These are phyloP conservation scores for Hibiscus tridactylites DNA, from an alignment of 345 rosid species.

Conservation along the genomic window DNA sequence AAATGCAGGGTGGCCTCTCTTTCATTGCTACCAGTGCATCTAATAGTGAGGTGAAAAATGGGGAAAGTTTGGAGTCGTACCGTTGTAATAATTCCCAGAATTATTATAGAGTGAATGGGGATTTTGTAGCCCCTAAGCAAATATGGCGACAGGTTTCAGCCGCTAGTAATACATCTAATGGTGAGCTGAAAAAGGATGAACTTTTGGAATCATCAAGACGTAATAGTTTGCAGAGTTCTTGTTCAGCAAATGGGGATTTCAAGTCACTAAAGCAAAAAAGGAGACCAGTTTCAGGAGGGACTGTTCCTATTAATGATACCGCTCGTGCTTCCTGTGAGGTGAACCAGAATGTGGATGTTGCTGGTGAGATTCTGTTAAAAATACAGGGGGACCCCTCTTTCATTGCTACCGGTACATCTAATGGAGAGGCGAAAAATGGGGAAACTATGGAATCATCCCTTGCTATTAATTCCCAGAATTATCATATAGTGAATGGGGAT, in stretches of 20 bases:
- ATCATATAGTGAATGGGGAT: not conserved
- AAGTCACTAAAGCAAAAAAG: not conserved
- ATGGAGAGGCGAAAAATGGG: constrained; percentile 5
- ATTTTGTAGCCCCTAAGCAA: constrained; percentile 23
- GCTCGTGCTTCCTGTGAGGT: no score
- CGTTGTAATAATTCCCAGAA: not conserved
- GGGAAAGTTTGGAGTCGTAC: constrained; percentile 14
- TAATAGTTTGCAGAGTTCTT: not conserved
- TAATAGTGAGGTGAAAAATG: constrained; percentile 2
- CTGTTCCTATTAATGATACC: no score
- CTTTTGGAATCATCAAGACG: not conserved
- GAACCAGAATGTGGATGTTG: no score
- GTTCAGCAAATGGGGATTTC: not conserved
- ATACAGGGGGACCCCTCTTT: constrained; percentile 1
- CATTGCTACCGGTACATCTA: constrained; percentile 10
- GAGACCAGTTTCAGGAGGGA: not conserved
- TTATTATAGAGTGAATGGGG: constrained; percentile 19
- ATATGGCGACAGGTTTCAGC: not conserved
- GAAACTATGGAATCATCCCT: constrained; percentile 12
- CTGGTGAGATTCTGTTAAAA: no score
- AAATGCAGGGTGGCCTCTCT: constrained; percentile 15
- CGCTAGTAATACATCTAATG: not conserved
- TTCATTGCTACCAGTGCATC: constrained; percentile 14
- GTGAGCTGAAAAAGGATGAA: not conserved
- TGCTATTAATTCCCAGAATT: constrained; percentile 4